Base-by-base conservation (phyloP, 2,329 filamentous ascomycete species). In the Cercospora sesami region DNA sequence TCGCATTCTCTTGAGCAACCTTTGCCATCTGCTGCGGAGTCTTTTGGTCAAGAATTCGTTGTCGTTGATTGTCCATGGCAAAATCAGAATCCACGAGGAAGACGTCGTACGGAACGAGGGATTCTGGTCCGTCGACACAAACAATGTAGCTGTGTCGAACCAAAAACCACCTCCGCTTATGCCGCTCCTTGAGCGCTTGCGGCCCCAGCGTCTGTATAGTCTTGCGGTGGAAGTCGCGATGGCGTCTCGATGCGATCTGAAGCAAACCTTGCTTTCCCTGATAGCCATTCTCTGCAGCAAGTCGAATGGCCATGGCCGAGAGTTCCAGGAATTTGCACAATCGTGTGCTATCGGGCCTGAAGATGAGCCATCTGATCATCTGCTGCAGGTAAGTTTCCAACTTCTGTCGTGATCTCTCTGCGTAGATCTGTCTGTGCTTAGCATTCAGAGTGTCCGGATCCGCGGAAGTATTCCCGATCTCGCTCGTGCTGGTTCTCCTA, bases 81-180 rank as follows among this genome's bases (percentile, higher is more conserved):
- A 99, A 99, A 74, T 91, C 90, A 1, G 91, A 86, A 77, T 99
- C 95, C 28, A 98, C 92, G n/a, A 99, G 85, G 79, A 97, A 98
- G 23, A 99, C 95, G 80, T 99, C 96, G 78, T 97, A 97, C 36
- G 98, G 96, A 75, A 97, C 94, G 91, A 98, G 96, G 74, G 96
- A 96, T 78, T 98, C 94, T 0, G 95, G 95, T 0, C 95, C 97
- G 78, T 98, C 94, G n/a, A 98, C 94, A 73, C 94, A 97, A 55
- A 97, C 94, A 68, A 99, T 90, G 76, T 99, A 99, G 81, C 93
- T 98, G 80, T 98, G 94, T 62, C 95, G 86, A n/a, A 99, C 93
- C 21, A 98, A 84, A 78, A 99, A 99, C 95, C 95, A 99, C 79
- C 97, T 97, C 18, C 93, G 92, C 69, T 89, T 91, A 80, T 97